These are phyloP conservation scores for Lenwebbia sp. DNA, from an alignment of 345 rosid genomes.

Conservation along the genomic window DNA sequence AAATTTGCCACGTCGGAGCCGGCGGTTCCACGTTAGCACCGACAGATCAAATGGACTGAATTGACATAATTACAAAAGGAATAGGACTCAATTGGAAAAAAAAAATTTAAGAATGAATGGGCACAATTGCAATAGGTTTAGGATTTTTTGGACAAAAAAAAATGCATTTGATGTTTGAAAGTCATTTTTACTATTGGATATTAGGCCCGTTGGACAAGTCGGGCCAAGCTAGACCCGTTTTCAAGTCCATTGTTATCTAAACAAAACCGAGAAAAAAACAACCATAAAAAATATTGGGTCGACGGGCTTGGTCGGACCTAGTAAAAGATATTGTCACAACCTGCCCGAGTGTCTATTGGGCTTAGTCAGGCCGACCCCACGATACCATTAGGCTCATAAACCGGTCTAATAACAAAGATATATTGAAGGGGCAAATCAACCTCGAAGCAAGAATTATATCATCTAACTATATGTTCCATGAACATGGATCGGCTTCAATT, in stretches of 20 bases:
- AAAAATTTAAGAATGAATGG: no score
- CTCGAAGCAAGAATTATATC: not conserved
- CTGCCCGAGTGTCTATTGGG: not conserved
- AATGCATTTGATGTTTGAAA: not conserved
- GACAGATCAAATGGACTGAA: no score
- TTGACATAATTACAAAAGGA: no score
- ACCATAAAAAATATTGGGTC: not conserved
- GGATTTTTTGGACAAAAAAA: no score
- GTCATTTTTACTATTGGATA: not conserved
- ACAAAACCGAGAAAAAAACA: no score
- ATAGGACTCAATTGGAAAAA: no score
- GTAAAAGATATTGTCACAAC: not conserved
- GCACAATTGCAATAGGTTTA: no score
- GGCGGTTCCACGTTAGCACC: no score
- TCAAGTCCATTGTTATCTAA: no score
- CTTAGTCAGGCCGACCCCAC: not conserved
- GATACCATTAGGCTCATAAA: not conserved
- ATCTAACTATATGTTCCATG: not conserved
- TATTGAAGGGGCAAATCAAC: not conserved
- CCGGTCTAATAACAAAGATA: not conserved
- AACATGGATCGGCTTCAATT: not conserved
- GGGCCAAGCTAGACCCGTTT: not conserved
- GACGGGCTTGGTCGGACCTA: not conserved
- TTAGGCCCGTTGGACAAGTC: not conserved
- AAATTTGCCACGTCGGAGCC: no score